Evolutionary conservation across 495 filamentous ascomycete genomes (phyloP).

Genomic region (Aspergillus nanangensis): DNA sequence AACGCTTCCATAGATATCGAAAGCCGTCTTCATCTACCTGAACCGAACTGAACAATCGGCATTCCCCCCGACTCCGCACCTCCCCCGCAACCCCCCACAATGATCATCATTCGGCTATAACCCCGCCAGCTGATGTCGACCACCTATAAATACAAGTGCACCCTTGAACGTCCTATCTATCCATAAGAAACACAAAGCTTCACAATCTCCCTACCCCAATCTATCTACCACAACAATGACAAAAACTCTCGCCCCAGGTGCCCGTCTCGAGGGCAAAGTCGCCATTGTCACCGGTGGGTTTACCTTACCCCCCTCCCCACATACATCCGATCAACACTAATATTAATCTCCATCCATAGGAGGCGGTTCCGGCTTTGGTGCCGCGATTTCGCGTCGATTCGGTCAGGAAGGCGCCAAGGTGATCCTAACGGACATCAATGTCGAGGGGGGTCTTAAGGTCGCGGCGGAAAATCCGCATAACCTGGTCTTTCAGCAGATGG

Average conservation of each 20-base stretch:
- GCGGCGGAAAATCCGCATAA: conserved; percentile 33
- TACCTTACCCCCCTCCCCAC: not conserved
- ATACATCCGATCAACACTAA: conserved; percentile 23
- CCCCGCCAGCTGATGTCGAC: too few relatives aligned
- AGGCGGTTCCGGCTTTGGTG: conserved; percentile 55
- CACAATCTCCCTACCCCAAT: too few relatives aligned
- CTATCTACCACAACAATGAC: too few relatives aligned
- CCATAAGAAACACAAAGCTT: too few relatives aligned
- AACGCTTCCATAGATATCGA: too few relatives aligned
- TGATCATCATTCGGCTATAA: too few relatives aligned
- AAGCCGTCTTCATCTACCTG: too few relatives aligned
- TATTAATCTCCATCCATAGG: conserved; percentile 19
- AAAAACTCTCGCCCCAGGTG: conserved; percentile 12
- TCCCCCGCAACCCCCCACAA: too few relatives aligned
- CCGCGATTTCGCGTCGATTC: conserved; percentile 52
- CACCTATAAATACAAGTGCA: too few relatives aligned
- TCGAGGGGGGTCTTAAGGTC: conserved; percentile 43
- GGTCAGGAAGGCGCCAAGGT: conserved; percentile 55
- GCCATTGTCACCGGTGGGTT: conserved; percentile 76
- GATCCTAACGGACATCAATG: conserved; percentile 56
- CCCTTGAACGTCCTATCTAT: too few relatives aligned
- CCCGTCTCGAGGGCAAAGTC: conserved; percentile 76
- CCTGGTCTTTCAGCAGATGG: conserved; percentile 42
- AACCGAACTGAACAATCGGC: too few relatives aligned
- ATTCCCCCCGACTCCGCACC: too few relatives aligned